These are phyloP conservation scores for Pleurotus ostreatus DNA, from an alignment of 768 basidiomycete genomes.

Conservation along the genomic window DNA sequence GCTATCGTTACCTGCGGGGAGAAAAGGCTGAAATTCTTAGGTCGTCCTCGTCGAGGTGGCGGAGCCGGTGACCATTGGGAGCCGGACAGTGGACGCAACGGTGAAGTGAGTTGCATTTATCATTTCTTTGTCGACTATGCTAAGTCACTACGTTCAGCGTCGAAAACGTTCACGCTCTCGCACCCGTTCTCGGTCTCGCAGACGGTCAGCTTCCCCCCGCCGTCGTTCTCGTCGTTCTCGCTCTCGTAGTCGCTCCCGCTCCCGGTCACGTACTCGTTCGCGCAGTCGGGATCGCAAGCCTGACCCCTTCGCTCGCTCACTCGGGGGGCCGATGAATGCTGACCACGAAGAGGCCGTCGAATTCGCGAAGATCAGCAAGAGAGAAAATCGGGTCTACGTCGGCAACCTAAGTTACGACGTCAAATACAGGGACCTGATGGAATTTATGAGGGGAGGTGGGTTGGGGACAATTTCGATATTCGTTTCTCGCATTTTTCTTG, in stretches of 20 bases:
- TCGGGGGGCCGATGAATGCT: conserved; percentile 88
- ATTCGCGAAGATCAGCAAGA: conserved; percentile 93
- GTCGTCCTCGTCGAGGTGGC: conserved; percentile 35
- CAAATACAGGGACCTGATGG: conserved; percentile 98
- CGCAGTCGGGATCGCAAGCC: conserved; percentile 63
- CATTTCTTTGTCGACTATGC: neutral
- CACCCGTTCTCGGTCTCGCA: conserved; percentile 64
- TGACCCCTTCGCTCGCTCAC: conserved; percentile 73
- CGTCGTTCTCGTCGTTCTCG: conserved; percentile 54
- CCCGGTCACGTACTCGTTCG: conserved; percentile 60
- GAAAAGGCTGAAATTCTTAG: conserved; percentile 13
- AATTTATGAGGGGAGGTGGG: conserved; percentile 99
- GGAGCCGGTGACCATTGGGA: conserved; percentile 77
- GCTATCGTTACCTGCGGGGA: neutral
- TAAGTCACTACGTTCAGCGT: conserved; percentile 36
- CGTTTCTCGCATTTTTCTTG: conserved; percentile 46
- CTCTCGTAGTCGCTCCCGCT: conserved; percentile 44
- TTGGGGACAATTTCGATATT: conserved; percentile 65
- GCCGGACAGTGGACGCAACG: conserved; percentile 71
- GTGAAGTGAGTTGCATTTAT: conserved; percentile 49
- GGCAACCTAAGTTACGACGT: conserved; percentile 99
- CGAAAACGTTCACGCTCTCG: conserved; percentile 71
- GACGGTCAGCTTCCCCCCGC: conserved; percentile 63
- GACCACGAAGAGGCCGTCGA: conserved; percentile 92
- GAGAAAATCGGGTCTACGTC: conserved; percentile 97